Evolutionary conservation across 768 basidiomycete species (phyloP).

Genomic region (Cyclocybe cylindracea): DNA sequence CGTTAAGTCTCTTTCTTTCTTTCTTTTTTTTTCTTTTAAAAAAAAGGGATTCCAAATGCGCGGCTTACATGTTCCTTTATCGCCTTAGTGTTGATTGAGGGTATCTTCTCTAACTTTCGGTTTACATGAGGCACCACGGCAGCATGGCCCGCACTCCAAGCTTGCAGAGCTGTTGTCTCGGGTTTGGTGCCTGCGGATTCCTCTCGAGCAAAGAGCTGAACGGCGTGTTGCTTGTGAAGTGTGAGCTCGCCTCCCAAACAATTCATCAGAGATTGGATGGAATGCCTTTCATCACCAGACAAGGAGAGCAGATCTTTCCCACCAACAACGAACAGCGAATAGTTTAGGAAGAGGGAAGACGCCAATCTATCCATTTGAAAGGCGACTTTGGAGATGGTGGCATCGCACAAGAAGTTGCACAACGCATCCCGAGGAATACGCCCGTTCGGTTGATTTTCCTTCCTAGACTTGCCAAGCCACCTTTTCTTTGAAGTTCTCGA

Average conservation of each 20-base stretch:
- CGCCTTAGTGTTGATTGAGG: constrained; percentile 24
- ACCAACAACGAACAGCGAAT: constrained; percentile 29
- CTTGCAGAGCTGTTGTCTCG: constrained; percentile 34
- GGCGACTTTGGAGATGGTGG: constrained; percentile 31
- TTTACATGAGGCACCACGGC: constrained; percentile 24
- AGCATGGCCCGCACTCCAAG: constrained; percentile 46
- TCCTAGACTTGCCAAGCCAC: background rate
- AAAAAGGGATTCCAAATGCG: too few relatives aligned
- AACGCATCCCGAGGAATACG: constrained; percentile 22
- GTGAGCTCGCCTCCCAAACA: constrained; percentile 37
- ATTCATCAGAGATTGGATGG: constrained; percentile 31
- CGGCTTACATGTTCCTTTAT: constrained; percentile 13
- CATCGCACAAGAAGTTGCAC: constrained; percentile 30
- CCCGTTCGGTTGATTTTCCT: constrained; percentile 5
- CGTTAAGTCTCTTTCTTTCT: background rate
- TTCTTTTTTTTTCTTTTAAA: too few relatives aligned
- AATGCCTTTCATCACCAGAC: constrained; percentile 24
- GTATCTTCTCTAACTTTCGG: constrained; percentile 1
- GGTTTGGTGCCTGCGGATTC: constrained; percentile 16
- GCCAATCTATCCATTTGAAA: constrained; percentile 50
- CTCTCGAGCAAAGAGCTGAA: constrained; percentile 29
- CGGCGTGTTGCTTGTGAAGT: constrained; percentile 26
- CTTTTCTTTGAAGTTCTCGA: constrained; percentile 18
- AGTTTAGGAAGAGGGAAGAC: constrained; percentile 38
- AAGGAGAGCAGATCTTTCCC: constrained; percentile 46